Evolutionary conservation across 768 basidiomycete species (phyloP).

Genomic region (Cystofilobasidium bisporidii): DNA sequence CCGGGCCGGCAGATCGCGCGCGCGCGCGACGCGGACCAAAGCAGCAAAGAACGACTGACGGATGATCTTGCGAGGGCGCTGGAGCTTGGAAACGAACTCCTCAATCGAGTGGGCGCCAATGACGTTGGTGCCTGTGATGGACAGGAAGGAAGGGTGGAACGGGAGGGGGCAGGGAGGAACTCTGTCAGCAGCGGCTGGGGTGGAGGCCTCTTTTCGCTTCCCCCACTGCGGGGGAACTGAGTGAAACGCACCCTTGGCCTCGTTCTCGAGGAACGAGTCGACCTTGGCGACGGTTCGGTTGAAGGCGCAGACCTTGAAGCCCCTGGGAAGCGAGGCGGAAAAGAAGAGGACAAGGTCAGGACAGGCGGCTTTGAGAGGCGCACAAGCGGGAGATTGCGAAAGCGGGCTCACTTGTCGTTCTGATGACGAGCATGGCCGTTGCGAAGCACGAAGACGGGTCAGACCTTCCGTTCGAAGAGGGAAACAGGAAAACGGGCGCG

Average conservation of each 20-base stretch:
- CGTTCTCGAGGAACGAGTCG: conserved; percentile 86
- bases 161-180: conserved; percentile 22
- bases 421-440: neutral
- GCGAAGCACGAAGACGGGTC: neutral
- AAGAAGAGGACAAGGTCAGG: neutral
- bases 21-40: neutral
- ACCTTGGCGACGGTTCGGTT: conserved; percentile 97
- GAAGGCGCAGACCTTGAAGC: conserved; percentile 91
- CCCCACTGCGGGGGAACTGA: neutral
- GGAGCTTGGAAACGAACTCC: conserved; percentile 85
- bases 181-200: neutral
- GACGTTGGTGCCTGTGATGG: conserved; percentile 91
- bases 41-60: neutral
- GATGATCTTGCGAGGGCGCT: conserved; percentile 80
- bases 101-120: conserved; percentile 88
- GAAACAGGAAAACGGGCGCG: neutral
- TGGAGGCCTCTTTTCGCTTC: neutral
- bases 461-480: no score
- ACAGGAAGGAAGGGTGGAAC: no score
- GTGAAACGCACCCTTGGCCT: conserved; percentile 76
- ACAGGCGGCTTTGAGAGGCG: neutral
- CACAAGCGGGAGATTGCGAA: neutral
- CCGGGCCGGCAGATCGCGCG: neutral
- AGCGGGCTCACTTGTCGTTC: conserved; percentile 78
- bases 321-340: conserved; percentile 37